Conservation (phyloP, 2,329 filamentous ascomycete genomes). For the Macrophomina pseudophaseolina region DNA sequence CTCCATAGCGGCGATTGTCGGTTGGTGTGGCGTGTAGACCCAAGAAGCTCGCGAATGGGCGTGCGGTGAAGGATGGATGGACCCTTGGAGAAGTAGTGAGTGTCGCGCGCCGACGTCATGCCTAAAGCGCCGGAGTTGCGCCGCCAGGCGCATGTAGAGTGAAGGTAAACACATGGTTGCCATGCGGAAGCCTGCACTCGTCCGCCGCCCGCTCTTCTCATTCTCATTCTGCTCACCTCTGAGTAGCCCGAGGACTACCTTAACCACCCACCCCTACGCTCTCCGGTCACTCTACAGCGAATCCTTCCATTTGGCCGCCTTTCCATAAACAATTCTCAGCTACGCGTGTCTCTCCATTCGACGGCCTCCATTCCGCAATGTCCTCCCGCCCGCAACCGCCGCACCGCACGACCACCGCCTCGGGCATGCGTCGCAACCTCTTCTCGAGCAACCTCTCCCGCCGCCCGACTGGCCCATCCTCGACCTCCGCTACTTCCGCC, state of each 20-base stretch:
- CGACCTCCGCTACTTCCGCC: constrained; percentile 28
- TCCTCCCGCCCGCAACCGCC: constrained; percentile 27
- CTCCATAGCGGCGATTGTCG: not conserved
- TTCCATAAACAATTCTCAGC: too few relatives aligned
- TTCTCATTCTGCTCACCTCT: not conserved
- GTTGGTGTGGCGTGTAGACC: not conserved
- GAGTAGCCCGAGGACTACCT: too few relatives aligned
- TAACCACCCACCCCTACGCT: not conserved
- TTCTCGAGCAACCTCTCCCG: constrained; percentile 34
- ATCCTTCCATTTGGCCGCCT: too few relatives aligned
- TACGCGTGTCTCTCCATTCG: not conserved
- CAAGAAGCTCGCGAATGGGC: not conserved
- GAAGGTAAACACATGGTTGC: constrained; percentile 1
- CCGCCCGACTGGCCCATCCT: constrained; percentile 32
- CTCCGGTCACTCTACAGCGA: not conserved
- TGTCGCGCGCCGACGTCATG: not conserved
- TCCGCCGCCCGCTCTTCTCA: not conserved
- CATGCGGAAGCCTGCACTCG: constrained; percentile 59
- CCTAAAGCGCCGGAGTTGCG: not conserved
- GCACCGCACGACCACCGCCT: constrained; percentile 26
- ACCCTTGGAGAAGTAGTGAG: not conserved
- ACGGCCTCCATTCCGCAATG: not conserved
- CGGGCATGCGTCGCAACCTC: constrained; percentile 35
- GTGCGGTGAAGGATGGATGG: not conserved
- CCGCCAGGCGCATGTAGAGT: not conserved